Percentiles rank a stretch among this genome's conserved stretches.
Conservation (phyloP, 2,329 filamentous ascomycete genomes). For the Colletotrichum higginsianum region DNA sequence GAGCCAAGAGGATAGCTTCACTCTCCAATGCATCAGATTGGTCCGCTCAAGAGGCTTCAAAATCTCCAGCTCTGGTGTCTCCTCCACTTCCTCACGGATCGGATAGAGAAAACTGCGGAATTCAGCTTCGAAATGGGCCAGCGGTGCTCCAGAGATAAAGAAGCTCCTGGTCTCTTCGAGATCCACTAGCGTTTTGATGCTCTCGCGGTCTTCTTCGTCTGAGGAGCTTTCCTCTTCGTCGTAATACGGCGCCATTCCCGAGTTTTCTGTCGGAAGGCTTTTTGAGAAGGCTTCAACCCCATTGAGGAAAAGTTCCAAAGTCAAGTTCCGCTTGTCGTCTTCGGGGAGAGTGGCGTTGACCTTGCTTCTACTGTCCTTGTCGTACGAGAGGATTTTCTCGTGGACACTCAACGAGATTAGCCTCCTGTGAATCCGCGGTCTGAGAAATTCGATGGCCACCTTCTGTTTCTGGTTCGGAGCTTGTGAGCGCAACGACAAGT, state of each 20-base stretch:
- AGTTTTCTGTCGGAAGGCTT: not conserved
- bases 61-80: not conserved
- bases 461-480: not conserved
- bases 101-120: not conserved
- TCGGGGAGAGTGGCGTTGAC: not conserved
- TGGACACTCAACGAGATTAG: not conserved
- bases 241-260: not conserved
- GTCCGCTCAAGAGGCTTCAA: no score
- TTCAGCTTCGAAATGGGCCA: not conserved
- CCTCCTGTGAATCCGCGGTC: not conserved
- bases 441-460: not conserved
- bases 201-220: not conserved
- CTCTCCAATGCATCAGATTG: not conserved
- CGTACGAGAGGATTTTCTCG: not conserved
- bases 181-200: rapidly evolving
- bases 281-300: not conserved
- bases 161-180: not conserved
- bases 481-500: not conserved
- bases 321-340: not conserved
- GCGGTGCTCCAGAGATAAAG: not conserved
- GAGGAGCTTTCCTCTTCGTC: not conserved
- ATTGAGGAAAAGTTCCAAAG: not conserved
- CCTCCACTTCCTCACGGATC: rapidly evolving
- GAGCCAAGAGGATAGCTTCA: not conserved
- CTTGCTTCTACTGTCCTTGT: not conserved